Percentiles rank a stretch among this genome's conserved stretches.
These are phyloP conservation scores for Xerocomus minutiporus DNA, from an alignment of 1,284 basidiomycete species.

Conservation along the genomic window DNA sequence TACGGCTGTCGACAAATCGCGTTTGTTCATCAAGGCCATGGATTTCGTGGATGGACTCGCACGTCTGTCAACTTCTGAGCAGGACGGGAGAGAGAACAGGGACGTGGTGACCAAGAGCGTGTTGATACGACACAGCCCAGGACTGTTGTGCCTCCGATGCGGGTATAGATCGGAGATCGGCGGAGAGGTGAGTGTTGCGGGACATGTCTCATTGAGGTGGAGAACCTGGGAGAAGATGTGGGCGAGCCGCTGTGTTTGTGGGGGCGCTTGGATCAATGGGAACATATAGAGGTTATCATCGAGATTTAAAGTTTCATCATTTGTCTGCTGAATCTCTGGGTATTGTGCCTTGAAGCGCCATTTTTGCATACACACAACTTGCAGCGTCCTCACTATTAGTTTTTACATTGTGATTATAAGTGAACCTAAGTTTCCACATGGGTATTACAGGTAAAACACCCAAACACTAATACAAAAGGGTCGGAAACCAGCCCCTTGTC, in stretches of 20 bases:
- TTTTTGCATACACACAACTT: not conserved
- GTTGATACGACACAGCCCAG: conserved; percentile 37
- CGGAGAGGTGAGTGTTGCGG: conserved; percentile 28
- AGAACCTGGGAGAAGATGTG: conserved; percentile 59
- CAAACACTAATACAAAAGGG: not conserved
- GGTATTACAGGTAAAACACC: not conserved
- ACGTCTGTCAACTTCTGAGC: conserved; percentile 31
- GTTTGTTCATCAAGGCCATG: conserved; percentile 62
- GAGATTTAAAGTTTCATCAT: not conserved
- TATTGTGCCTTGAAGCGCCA: too few relatives aligned
- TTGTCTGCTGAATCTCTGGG: not conserved
- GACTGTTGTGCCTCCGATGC: conserved; percentile 55
- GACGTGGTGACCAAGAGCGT: conserved; percentile 62
- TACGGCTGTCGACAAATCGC: conserved; percentile 53
- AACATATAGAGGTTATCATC: conserved; percentile 8
- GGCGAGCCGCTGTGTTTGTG: conserved; percentile 60
- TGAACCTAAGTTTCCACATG: not conserved
- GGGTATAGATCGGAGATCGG: conserved; percentile 50
- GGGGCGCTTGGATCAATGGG: conserved; percentile 53
- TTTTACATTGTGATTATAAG: not conserved
- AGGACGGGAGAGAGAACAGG: conserved; percentile 37
- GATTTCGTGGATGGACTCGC: conserved; percentile 61
- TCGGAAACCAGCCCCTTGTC: not conserved
- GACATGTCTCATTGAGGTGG: conserved; percentile 46
- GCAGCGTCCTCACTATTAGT: not conserved